A percentile compares a stretch with the other conserved stretches of the same genome.
phyloP scores from a whole-genome alignment of 768 basidiomycete species.

The Antrodiella citrinella region DNA sequence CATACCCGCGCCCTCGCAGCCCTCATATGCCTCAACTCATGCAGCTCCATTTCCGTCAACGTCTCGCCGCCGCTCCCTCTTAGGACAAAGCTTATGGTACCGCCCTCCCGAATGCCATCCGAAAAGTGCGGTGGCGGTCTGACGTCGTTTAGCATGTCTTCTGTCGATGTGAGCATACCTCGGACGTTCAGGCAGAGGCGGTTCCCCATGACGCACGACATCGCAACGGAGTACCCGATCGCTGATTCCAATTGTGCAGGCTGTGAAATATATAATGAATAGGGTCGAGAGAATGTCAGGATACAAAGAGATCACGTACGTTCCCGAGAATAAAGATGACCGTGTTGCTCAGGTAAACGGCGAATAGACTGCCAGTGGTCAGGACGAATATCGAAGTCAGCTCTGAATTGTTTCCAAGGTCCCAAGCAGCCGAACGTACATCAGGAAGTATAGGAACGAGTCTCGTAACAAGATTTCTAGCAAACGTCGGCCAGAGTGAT shows the following conservation, averaged over 20 bases:
- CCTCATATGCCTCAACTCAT: background rate
- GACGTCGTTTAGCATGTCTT: constrained; percentile 3
- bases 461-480: constrained; percentile 46
- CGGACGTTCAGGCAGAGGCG: constrained; percentile 51
- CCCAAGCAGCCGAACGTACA: constrained; percentile 37
- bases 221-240: constrained; percentile 48
- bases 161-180: constrained; percentile 14
- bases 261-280: constrained; percentile 21
- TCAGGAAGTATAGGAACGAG: constrained; percentile 47
- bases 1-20: background rate
- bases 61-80: background rate
- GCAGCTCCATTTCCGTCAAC: background rate
- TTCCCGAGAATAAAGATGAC: constrained; percentile 20
- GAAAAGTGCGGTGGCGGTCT: no score
- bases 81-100: no score
- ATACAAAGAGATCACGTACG: constrained; percentile 9
- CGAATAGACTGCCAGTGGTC: constrained; percentile 37
- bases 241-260: constrained; percentile 32
- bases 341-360: constrained; percentile 43
- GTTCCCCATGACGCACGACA: constrained; percentile 52
- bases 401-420: no score
- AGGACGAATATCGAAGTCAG: no score
- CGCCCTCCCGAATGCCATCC: no score
- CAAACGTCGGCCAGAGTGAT: constrained; percentile 36
- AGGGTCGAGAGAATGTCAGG: constrained; percentile 34